These are phyloP conservation scores for Hippophae gyantsensis DNA, from an alignment of 306 rosid genomes.

Conservation along the genomic window DNA sequence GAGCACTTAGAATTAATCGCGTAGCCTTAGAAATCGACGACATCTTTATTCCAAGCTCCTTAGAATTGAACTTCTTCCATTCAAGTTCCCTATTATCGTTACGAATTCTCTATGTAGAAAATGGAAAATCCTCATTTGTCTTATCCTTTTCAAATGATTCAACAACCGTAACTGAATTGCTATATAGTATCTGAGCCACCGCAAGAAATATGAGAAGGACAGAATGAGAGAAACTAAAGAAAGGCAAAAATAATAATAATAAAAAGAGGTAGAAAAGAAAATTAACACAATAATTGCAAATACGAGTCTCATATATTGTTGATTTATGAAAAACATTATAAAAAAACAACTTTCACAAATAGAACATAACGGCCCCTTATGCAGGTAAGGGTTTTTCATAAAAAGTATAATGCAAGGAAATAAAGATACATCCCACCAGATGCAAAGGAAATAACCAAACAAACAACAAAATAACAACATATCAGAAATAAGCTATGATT, in stretches of 20 bases:
- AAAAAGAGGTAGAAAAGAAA: neutral
- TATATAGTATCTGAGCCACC: conserved; percentile 11
- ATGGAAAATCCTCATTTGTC: conserved; percentile 1
- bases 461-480: too few relatives aligned
- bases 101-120: conserved; percentile 6
- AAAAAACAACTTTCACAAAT: too few relatives aligned
- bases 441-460: too few relatives aligned
- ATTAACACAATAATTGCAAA: too few relatives aligned
- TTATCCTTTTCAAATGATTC: conserved; percentile 9
- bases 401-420: too few relatives aligned
- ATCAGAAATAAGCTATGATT: too few relatives aligned
- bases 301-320: too few relatives aligned
- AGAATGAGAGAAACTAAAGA: neutral
- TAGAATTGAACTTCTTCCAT: conserved; percentile 26
- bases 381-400: too few relatives aligned
- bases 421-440: too few relatives aligned
- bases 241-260: neutral
- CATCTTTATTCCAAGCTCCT: conserved; percentile 28
- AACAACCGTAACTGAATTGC: conserved; percentile 13
- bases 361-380: too few relatives aligned
- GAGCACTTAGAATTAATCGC: conserved; percentile 18
- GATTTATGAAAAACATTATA: too few relatives aligned
- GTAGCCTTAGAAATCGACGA: conserved; percentile 28
- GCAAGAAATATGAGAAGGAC: too few relatives aligned
- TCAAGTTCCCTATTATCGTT: conserved; percentile 13